Evolutionary conservation across 2,329 filamentous ascomycete genomes (phyloP), one percentile per base, ranked within the genome.

Genomic region (Aspergillus cejpii): DNA sequence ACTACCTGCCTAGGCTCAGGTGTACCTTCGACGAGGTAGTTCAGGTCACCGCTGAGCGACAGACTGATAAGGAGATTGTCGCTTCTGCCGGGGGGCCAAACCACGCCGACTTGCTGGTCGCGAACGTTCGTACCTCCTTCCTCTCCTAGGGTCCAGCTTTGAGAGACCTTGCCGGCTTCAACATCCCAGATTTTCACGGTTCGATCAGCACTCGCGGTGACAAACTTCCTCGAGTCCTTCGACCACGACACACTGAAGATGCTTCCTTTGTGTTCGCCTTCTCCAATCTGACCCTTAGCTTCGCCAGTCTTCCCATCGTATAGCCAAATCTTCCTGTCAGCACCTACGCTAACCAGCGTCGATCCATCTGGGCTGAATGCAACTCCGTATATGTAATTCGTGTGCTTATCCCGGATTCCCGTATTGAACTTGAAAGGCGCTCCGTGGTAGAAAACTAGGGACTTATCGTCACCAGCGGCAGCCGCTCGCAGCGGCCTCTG

Each of bases 281-380:
- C 69, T 6, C 67, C 65, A 57, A 98, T 84, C 55, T 87, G 77
- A 47, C 74, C 78, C 36, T 81, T 86, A 1, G 84, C 77, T 62
- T 95, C 89, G 23, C 92, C 92, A 12, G 89, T 95, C 76, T 94
- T 95, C 50, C 91, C 92, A 64, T 98, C 89, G 64, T 96, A 98
- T 7, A 98, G 74, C 75, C 92, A 94, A 53, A 98, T 95, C 62
- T 80, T 81, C 64, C 83, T 83, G 68, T 98, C 92, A n/a, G 86
- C 88, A 28, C 92, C 91, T 1, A 96, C 91, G 41, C 85, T 95
- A 26, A 92, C 86, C 49, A 98, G 73, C 28, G 75, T 74, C 31
- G 75, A 81, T 37, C 92, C 92, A 63, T 97, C 90, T 0, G 91
- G 91, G 21, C 87, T 91, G 67, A 96, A 98, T 2, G 83, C 86